Conservation (phyloP, 805 yeast species). For the Nakazawaea ambrosiae region DNA sequence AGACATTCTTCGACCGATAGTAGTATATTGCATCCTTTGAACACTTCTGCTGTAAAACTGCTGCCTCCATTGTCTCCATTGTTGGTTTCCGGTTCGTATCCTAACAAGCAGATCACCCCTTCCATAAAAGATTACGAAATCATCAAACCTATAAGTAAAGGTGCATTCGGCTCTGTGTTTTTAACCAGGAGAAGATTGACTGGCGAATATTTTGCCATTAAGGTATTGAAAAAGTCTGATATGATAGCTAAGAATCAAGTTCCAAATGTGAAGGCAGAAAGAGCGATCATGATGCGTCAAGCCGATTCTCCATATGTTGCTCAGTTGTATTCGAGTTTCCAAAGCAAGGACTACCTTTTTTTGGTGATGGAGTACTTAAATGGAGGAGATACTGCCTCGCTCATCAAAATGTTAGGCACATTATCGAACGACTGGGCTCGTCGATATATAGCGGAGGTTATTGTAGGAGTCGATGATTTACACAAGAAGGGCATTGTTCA, state of each 20-base stretch:
- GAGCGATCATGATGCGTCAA: slow-evolving; percentile 98
- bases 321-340: slow-evolving; percentile 80
- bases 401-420: slow-evolving; percentile 74
- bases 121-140: slow-evolving; percentile 85
- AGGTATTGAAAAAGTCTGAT: slow-evolving; percentile 84
- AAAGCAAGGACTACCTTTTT: slow-evolving; percentile 77
- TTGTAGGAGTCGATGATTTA: slow-evolving; percentile 83
- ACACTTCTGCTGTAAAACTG: slow-evolving; percentile 23
- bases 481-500: slow-evolving; percentile 88
- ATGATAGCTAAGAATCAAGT: slow-evolving; percentile 98
- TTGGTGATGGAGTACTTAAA: slow-evolving; percentile 94
- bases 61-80: slow-evolving; percentile 82
- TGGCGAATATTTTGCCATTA: slow-evolving; percentile 94
- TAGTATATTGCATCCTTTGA: slow-evolving; percentile 13
- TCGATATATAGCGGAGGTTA: slow-evolving; percentile 82
- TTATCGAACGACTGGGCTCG: slow-evolving; percentile 83
- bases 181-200: slow-evolving; percentile 77
- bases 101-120: slow-evolving; percentile 48
- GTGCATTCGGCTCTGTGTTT: slow-evolving; percentile 96
- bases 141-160: slow-evolving; percentile 88
- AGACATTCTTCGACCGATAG: slow-evolving; percentile 9
- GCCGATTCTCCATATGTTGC: slow-evolving; percentile 92
- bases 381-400: slow-evolving; percentile 93
- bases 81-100: slow-evolving; percentile 55
- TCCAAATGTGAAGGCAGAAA: slow-evolving; percentile 85